These are phyloP conservation scores for Colletotrichum kahawae DNA, from an alignment of 2,329 filamentous ascomycete genomes.

Conservation along the genomic window DNA sequence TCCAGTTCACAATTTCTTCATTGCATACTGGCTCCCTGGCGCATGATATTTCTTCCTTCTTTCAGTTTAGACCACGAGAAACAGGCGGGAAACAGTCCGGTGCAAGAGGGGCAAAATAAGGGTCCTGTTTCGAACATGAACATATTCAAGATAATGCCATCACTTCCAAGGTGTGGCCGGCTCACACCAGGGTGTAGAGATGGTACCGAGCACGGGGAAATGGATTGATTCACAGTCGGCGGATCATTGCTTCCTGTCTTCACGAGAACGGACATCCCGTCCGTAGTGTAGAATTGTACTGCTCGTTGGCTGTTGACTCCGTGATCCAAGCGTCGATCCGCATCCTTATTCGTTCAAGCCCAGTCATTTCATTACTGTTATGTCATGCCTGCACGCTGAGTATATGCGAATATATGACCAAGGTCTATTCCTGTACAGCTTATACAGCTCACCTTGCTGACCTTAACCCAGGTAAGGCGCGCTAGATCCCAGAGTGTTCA, in stretches of 20 bases:
- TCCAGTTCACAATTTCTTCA: not conserved
- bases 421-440: not conserved
- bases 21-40: not conserved
- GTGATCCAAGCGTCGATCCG: not conserved
- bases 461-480: not conserved
- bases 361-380: not conserved
- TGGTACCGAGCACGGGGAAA: not conserved
- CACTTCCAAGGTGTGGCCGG: not conserved
- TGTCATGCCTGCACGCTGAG: not conserved
- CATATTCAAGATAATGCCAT: not conserved
- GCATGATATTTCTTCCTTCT: not conserved
- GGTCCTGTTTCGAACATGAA: conserved; percentile 2
- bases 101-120: not conserved
- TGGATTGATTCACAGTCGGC: not conserved
- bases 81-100: not conserved
- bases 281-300: not conserved
- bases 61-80: not conserved
- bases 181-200: not conserved
- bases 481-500: not conserved
- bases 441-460: not conserved
- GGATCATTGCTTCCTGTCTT: not conserved
- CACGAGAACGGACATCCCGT: not conserved
- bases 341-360: not conserved
- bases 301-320: not conserved
- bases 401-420: not conserved